Conservation (phyloP, 192 early-diverging fungal species). For the Haplosporangium gracile region DNA sequence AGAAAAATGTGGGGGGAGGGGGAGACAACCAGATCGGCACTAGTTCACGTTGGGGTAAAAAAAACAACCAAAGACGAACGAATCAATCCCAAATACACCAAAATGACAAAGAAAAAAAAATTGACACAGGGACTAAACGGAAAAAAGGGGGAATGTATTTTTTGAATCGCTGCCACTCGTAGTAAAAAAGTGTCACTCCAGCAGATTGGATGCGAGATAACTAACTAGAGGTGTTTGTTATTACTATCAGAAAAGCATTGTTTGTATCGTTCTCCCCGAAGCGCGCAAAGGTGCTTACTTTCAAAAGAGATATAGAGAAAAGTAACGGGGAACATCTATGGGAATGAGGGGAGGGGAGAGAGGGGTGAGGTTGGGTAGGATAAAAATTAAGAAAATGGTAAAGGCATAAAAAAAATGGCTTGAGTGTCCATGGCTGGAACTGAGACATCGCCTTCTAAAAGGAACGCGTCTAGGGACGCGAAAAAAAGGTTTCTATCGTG, state of each 20-base stretch:
- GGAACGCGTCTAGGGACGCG: not conserved
- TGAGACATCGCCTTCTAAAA: not conserved
- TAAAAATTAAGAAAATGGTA: not conserved
- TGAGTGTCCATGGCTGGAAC: not conserved
- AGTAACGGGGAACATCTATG: not conserved
- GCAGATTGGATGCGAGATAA: too few relatives aligned
- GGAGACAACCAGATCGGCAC: too few relatives aligned
- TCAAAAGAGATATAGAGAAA: too few relatives aligned
- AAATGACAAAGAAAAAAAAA: not conserved
- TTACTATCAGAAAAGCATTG: too few relatives aligned
- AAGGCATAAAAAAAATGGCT: not conserved
- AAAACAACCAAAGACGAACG: not conserved
- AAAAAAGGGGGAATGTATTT: not conserved
- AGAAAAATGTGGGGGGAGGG: not conserved
- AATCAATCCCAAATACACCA: not conserved
- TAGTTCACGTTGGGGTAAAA: not conserved
- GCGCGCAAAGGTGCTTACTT: too few relatives aligned
- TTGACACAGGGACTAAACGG: not conserved
- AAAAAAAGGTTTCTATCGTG: not conserved
- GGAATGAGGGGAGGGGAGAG: not conserved
- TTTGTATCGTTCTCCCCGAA: too few relatives aligned
- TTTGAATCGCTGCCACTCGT: not conserved
- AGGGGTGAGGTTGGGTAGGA: not conserved
- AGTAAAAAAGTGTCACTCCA: not conserved
- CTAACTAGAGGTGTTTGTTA: too few relatives aligned